A percentile compares a stretch with the other conserved stretches of the same genome.
Conservation (phyloP, 2,329 filamentous ascomycete species). For the Thelonectria discophora region DNA sequence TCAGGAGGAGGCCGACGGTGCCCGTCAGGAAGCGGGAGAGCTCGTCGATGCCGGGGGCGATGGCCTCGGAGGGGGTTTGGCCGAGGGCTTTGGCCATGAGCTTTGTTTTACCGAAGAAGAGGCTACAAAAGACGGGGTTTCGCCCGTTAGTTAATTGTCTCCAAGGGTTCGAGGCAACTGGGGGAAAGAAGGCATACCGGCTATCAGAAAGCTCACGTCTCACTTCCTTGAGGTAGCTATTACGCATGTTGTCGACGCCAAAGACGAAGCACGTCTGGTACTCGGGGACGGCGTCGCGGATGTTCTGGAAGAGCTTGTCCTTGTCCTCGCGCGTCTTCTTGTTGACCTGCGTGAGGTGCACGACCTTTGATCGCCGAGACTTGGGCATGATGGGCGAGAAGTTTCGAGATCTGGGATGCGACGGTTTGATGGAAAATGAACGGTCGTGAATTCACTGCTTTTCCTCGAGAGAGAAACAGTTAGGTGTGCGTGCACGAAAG, state of each 20-base stretch:
- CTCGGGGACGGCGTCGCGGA: slow-evolving; percentile 83
- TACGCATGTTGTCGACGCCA: slow-evolving; percentile 95
- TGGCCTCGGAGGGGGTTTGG: slow-evolving; percentile 77
- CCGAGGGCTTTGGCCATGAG: slow-evolving; percentile 97
- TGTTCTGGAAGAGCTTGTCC: slow-evolving; percentile 85
- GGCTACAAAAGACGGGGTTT: slow-evolving; percentile 57
- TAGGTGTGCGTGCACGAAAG: neutral
- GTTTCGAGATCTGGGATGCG: slow-evolving; percentile 9
- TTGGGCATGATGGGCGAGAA: slow-evolving; percentile 77
- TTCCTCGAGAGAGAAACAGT: neutral
- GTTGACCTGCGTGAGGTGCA: slow-evolving; percentile 88
- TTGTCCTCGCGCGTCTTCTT: slow-evolving; percentile 96
- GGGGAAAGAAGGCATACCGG: slow-evolving; percentile 63
- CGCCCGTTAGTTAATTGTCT: slow-evolving; percentile 14
- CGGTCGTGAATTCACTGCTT: neutral
- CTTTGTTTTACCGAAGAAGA: slow-evolving; percentile 99
- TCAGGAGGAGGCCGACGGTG: slow-evolving; percentile 90
- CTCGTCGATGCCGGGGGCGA: slow-evolving; percentile 78
- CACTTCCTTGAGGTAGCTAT: slow-evolving; percentile 93
- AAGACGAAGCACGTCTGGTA: slow-evolving; percentile 96
- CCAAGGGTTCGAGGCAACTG: neutral
- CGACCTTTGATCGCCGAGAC: slow-evolving; percentile 90
- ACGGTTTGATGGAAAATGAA: neutral
- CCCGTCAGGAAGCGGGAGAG: slow-evolving; percentile 78
- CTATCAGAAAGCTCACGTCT: slow-evolving; percentile 85